Base-by-base conservation (phyloP, 805 yeast genomes). In the Lipomyces kockii region DNA sequence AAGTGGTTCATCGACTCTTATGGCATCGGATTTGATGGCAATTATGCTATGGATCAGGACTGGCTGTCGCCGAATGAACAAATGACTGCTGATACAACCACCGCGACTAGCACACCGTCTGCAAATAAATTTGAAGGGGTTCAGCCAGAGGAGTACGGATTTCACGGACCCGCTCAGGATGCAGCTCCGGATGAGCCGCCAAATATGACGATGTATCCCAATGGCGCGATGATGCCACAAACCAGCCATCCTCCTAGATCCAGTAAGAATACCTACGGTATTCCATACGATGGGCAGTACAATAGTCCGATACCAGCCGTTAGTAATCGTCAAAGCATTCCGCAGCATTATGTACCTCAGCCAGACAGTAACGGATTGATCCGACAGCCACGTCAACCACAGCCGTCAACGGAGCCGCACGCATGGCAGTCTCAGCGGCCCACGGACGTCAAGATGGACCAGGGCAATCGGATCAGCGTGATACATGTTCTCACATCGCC, bases 1-100 rank as follows among this genome's bases (percentile, higher is more conserved):
- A 67, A 63, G 32, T 68, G 71, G 71, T 63, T 68, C 34, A 56
- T 68, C 11, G 70, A 62, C 27, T 34, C 71, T 4, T 68, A 64
- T 43, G 71, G 71, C 12, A 53, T 68, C 27, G 67, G 61, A 2
- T 68, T 68, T 52, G 70, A 68, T 37, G 65, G 66, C 12, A 65
- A 65, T 34, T 67, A 56, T 54, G 60, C 62, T 2, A 27, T 35
- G 49, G 70, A 66, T 11, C 60, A 35, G n/a, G 69, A 62, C 14
- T 64, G 64, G 63, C n/a, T 32, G 8, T 34, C 34, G 59, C 46
- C 43, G 17, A 35, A n/a, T 32, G 43, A 34, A 22, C 34, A 9
- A n/a, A 34, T 56, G n/a, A 20, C 49, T n/a, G 49, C 22, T n/a
- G 49, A 43, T 17, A 34, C 59, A 3, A 14, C 66, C 6, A 56